Conservation (phyloP, 768 basidiomycete genomes). For the Boletus rufocinnamomeus region DNA sequence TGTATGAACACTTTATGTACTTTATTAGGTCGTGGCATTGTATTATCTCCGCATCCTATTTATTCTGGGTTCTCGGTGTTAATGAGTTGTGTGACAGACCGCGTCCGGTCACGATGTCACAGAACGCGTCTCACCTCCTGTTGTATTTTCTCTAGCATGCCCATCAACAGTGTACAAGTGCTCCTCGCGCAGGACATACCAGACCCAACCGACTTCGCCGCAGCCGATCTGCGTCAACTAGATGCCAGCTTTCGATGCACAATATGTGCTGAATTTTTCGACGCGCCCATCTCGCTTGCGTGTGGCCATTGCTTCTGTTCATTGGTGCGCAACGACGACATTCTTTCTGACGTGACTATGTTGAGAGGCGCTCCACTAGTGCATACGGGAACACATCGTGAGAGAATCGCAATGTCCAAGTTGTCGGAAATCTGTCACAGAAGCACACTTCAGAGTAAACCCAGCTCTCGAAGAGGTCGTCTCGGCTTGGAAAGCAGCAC, state of each 20-base stretch:
- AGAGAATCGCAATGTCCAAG: conserved; percentile 70
- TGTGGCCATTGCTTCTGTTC: conserved; percentile 89
- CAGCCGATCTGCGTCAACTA: conserved; percentile 57
- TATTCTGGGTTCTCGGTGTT: neutral
- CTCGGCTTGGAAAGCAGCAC: conserved; percentile 66
- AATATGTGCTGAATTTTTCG: conserved; percentile 75
- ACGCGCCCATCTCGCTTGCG: conserved; percentile 67
- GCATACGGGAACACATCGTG: conserved; percentile 61
- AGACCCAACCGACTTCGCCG: conserved; percentile 74
- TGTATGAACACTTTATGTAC: conserved; percentile 28
- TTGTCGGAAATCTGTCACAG: conserved; percentile 61
- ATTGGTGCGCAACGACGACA: conserved; percentile 45
- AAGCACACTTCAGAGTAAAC: conserved; percentile 67
- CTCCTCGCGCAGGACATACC: conserved; percentile 41
- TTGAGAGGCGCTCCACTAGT: conserved; percentile 45
- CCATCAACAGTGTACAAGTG: conserved; percentile 30
- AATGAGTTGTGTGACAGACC: conserved; percentile 20
- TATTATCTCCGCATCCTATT: conserved; percentile 22
- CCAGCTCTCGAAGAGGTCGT: conserved; percentile 70
- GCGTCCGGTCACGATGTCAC: conserved; percentile 29
- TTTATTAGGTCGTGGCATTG: conserved; percentile 21
- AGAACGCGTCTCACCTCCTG: conserved; percentile 12
- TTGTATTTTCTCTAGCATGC: conserved; percentile 18
- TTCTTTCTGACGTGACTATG: neutral
- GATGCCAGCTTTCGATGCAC: conserved; percentile 70